Evolutionary conservation across 1,284 basidiomycete genomes (phyloP).

Genomic region (Ustilago shanxiensis): DNA sequence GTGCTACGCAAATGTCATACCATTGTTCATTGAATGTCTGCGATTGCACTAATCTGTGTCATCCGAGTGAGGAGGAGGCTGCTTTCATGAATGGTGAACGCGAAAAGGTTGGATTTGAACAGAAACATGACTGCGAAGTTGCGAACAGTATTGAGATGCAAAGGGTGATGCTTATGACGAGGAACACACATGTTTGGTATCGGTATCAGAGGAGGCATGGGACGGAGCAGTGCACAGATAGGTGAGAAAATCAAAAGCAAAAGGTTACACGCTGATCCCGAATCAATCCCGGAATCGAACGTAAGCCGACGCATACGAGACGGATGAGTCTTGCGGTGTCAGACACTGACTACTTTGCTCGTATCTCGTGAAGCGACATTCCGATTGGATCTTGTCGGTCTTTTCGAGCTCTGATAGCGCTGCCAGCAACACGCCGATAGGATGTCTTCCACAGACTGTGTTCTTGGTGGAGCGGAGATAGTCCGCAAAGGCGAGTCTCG

Average conservation of each 20-base stretch:
- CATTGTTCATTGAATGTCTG: neutral
- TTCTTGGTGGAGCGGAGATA: conserved; percentile 89
- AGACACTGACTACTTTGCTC: conserved; percentile 84
- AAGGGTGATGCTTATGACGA: neutral
- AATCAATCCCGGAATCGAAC: conserved; percentile 25
- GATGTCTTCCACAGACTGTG: conserved; percentile 95
- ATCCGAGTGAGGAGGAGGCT: neutral
- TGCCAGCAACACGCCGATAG: conserved; percentile 90
- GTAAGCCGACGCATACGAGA: conserved; percentile 92
- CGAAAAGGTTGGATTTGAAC: neutral
- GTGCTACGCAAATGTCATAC: neutral
- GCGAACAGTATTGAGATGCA: neutral
- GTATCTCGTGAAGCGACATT: conserved; percentile 64
- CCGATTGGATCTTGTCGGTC: conserved; percentile 66
- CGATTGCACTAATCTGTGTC: neutral
- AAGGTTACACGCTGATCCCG: neutral
- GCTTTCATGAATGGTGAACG: neutral
- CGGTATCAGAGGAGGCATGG: neutral
- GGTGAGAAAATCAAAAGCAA: neutral
- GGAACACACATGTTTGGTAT: neutral
- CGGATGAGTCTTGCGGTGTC: conserved; percentile 82
- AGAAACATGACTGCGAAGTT: neutral
- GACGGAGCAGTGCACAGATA: neutral
- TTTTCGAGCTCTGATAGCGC: conserved; percentile 78
- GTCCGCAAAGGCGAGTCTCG: conserved; percentile 70